phyloP scores from a whole-genome alignment of 2,329 filamentous ascomycete species.

The Coleophoma eucalyptorum region DNA sequence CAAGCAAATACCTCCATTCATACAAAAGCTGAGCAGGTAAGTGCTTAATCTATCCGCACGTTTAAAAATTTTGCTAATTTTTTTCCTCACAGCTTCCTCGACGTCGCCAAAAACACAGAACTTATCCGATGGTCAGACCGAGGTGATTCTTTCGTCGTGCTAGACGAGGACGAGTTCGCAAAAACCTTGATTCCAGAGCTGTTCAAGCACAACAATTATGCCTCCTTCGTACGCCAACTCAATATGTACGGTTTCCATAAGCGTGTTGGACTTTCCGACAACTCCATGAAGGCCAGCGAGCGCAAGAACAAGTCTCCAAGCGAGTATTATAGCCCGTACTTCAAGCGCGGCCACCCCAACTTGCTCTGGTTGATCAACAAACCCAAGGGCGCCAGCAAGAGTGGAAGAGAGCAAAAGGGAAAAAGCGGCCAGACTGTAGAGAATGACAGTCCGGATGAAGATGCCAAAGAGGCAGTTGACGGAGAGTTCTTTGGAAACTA shows the following conservation, averaged over 20 bases:
- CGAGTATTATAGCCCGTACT: conserved; percentile 97
- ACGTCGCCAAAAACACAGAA: conserved; percentile 88
- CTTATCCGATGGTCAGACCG: conserved; percentile 96
- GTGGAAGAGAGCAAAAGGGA: conserved; percentile 47
- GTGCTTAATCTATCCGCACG: conserved; percentile 19
- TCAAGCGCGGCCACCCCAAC: conserved; percentile 88
- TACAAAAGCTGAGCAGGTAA: conserved; percentile 96
- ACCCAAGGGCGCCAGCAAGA: conserved; percentile 69
- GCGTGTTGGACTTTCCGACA: conserved; percentile 86
- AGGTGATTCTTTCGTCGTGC: conserved; percentile 91
- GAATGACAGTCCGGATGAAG: conserved; percentile 65
- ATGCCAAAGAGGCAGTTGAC: conserved; percentile 39
- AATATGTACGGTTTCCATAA: conserved; percentile 65
- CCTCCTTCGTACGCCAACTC: conserved; percentile 70
- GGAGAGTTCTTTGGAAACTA: conserved; percentile 28
- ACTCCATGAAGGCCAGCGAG: conserved; percentile 96
- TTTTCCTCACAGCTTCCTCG: conserved; percentile 68
- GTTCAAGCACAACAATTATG: conserved; percentile 79
- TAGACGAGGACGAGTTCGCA: conserved; percentile 90
- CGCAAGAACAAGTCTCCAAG: conserved; percentile 96
- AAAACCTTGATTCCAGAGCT: conserved; percentile 70
- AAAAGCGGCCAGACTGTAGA: conserved; percentile 62
- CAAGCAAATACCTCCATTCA: conserved; percentile 96
- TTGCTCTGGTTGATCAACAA: conserved; percentile 96
- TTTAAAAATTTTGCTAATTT: conserved; percentile 20